A percentile compares a stretch with the other conserved stretches of the same genome.
Evolutionary conservation across 164 flowering plant species (phyloP).

Genomic region (Stephania japonica): DNA sequence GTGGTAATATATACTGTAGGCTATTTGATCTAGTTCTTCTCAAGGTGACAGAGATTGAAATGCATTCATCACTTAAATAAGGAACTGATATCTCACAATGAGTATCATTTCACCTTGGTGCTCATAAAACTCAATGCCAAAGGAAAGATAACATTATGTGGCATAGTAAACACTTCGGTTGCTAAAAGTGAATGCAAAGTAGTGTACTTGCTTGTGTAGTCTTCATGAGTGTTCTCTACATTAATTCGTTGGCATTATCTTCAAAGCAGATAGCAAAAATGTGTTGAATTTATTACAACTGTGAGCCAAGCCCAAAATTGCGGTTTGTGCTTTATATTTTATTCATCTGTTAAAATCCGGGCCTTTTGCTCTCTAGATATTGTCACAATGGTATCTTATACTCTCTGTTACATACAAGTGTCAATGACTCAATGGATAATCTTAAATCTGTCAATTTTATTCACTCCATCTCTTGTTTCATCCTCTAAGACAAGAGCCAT

Average conservation of each 20-base stretch:
- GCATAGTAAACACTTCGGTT: too few relatives aligned
- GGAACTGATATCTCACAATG: not conserved
- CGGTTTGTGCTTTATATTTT: not conserved
- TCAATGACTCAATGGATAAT: not conserved
- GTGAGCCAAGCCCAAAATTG: not conserved
- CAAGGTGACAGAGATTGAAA: not conserved
- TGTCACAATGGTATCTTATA: not conserved
- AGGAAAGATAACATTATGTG: too few relatives aligned
- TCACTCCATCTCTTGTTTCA: too few relatives aligned
- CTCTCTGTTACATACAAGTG: not conserved
- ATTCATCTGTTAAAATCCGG: not conserved
- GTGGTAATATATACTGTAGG: not conserved
- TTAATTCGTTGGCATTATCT: not conserved
- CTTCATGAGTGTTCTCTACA: not conserved
- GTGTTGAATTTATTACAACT: not conserved
- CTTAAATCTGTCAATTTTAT: not conserved
- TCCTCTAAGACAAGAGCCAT: too few relatives aligned
- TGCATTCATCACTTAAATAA: not conserved
- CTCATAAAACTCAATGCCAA: not conserved
- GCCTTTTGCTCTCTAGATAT: not conserved
- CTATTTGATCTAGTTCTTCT: not conserved
- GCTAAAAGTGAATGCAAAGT: not conserved
- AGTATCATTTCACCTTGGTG: not conserved
- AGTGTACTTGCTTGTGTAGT: not conserved
- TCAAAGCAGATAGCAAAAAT: not conserved